Percentiles rank a stretch among this genome's conserved stretches.
These are phyloP conservation scores for Schwanniomyces yamadae DNA, from an alignment of 805 yeast species.

Conservation along the genomic window DNA sequence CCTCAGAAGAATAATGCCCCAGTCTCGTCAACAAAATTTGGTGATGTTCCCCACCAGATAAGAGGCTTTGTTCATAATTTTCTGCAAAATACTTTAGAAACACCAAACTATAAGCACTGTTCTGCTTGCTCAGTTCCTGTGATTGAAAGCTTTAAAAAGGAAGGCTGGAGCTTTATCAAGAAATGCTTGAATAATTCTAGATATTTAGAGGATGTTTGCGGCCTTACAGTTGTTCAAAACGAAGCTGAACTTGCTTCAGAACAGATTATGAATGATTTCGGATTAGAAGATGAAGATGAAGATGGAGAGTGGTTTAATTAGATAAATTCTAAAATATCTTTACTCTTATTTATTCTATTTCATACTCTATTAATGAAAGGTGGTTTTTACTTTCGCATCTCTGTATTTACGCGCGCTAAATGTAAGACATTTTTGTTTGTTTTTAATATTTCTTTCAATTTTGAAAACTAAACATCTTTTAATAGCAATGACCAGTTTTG, in stretches of 20 bases:
- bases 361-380: too few relatives aligned
- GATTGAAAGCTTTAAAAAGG: slow-evolving; percentile 44
- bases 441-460: too few relatives aligned
- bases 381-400: too few relatives aligned
- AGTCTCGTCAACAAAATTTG: slow-evolving; percentile 42
- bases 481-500: slow-evolving; percentile 11
- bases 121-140: slow-evolving; percentile 80
- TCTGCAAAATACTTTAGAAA: slow-evolving; percentile 59
- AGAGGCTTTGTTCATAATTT: slow-evolving; percentile 79
- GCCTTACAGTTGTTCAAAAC: slow-evolving; percentile 69
- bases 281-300: slow-evolving; percentile 34
- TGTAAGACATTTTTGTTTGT: too few relatives aligned
- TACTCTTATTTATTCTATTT: too few relatives aligned
- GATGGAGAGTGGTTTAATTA: slow-evolving; percentile 16
- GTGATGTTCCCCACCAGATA: slow-evolving; percentile 83
- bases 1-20: slow-evolving; percentile 48
- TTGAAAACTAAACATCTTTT: too few relatives aligned
- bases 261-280: slow-evolving; percentile 24
- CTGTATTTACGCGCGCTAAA: too few relatives aligned
- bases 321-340: neutral
- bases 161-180: slow-evolving; percentile 82
- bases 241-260: slow-evolving; percentile 58
- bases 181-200: slow-evolving; percentile 63
- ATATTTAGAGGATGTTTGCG: slow-evolving; percentile 76
- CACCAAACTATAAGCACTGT: slow-evolving; percentile 75